These are phyloP conservation scores for Fusarium pseudoanthophilum DNA, from an alignment of 2,329 filamentous ascomycete genomes.

Conservation along the genomic window DNA sequence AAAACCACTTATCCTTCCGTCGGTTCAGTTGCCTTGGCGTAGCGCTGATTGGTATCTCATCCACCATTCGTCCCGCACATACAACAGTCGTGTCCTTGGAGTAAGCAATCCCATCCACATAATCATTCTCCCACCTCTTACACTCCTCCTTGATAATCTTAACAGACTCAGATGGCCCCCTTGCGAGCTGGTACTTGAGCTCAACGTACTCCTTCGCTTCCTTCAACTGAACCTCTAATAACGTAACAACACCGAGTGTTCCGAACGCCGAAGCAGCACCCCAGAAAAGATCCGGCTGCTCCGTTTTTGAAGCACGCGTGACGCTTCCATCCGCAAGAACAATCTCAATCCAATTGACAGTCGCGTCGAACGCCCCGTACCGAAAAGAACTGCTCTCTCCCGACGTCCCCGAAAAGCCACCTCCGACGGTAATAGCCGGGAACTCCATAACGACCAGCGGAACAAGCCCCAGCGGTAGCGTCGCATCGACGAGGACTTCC, in stretches of 20 bases:
- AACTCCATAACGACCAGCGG: slow-evolving; percentile 78
- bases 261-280: slow-evolving; percentile 74
- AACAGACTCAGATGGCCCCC: slow-evolving; percentile 52
- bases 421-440: slow-evolving; percentile 76
- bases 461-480: slow-evolving; percentile 65
- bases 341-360: slow-evolving; percentile 71
- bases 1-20: slow-evolving; percentile 76
- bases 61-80: slow-evolving; percentile 68
- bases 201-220: slow-evolving; percentile 66
- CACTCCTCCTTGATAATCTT: slow-evolving; percentile 59
- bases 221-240: slow-evolving; percentile 69
- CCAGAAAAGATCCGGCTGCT: slow-evolving; percentile 69
- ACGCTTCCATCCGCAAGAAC: slow-evolving; percentile 70
- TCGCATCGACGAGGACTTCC: slow-evolving; percentile 69
- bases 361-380: slow-evolving; percentile 73
- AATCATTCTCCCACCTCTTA: slow-evolving; percentile 62
- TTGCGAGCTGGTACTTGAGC: slow-evolving; percentile 64
- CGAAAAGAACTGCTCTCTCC: slow-evolving; percentile 76
- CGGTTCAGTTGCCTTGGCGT: slow-evolving; percentile 63
- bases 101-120: slow-evolving; percentile 76
- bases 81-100: slow-evolving; percentile 65
- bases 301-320: slow-evolving; percentile 62
- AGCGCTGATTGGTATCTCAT: slow-evolving; percentile 53
- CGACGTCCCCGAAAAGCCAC: slow-evolving; percentile 72
- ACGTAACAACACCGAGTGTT: slow-evolving; percentile 73